A percentile compares a stretch with the other conserved stretches of the same genome.
These are phyloP conservation scores for Symbiodinium pilosum DNA, from an alignment of 73 alveolate genomes.

Conservation along the genomic window DNA sequence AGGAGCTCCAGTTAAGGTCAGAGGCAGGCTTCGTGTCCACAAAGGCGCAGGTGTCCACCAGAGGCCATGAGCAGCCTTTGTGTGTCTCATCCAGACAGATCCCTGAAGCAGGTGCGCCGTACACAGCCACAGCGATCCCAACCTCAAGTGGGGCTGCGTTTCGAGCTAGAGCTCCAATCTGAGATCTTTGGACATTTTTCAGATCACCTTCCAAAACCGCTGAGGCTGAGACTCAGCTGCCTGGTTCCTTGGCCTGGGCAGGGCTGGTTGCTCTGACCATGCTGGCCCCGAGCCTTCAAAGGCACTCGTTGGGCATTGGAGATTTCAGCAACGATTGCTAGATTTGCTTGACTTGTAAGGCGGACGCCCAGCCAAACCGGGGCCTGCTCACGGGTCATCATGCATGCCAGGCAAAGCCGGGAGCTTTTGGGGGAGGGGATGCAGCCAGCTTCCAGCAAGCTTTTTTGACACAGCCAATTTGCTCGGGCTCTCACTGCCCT, in stretches of 20 bases:
- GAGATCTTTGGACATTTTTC: too few relatives aligned
- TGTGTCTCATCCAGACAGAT: too few relatives aligned
- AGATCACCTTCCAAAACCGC: too few relatives aligned
- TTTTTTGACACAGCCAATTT: too few relatives aligned
- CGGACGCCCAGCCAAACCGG: background rate
- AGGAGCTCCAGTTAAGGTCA: background rate
- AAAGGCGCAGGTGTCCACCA: background rate
- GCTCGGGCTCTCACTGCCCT: background rate
- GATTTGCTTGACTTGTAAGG: too few relatives aligned
- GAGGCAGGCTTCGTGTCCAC: background rate
- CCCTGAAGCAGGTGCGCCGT: too few relatives aligned
- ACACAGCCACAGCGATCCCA: too few relatives aligned
- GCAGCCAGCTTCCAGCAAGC: too few relatives aligned
- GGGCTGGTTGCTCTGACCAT: slow-evolving; percentile 42
- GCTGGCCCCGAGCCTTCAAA: slow-evolving; percentile 4
- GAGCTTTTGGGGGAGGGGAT: too few relatives aligned
- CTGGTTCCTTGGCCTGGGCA: slow-evolving; percentile 12
- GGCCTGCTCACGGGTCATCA: slow-evolving; percentile 17
- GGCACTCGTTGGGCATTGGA: background rate
- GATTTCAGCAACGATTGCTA: background rate
- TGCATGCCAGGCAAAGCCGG: slow-evolving; percentile 53
- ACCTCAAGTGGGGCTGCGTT: too few relatives aligned
- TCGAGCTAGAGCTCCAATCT: background rate
- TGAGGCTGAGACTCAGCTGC: too few relatives aligned
- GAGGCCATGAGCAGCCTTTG: too few relatives aligned